Conservation (phyloP, 768 basidiomycete species). For the Sporobolomyces pararoseus region DNA sequence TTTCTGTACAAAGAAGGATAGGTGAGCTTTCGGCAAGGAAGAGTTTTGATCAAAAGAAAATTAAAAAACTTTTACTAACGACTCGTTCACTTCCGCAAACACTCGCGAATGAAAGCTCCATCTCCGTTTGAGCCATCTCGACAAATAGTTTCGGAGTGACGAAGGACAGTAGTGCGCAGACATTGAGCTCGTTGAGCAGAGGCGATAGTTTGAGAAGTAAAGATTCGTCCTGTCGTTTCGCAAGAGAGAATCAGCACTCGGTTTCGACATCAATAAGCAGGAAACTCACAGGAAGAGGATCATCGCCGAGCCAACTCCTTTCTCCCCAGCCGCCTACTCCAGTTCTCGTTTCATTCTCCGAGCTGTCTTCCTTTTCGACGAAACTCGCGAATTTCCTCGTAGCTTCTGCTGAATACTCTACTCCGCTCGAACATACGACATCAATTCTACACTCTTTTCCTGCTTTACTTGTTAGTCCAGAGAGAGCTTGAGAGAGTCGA, state of each 20-base stretch:
- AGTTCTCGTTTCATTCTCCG: not conserved
- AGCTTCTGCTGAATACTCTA: not conserved
- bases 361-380: not conserved
- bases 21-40: not conserved
- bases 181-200: not conserved
- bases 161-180: not conserved
- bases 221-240: not conserved
- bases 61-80: not conserved
- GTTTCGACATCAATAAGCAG: not conserved
- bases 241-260: not conserved
- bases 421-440: not conserved
- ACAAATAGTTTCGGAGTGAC: not conserved
- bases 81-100: not conserved
- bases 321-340: not conserved
- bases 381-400: not conserved
- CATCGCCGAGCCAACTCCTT: not conserved
- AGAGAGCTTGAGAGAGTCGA: not conserved
- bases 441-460: not conserved
- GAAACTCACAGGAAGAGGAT: not conserved
- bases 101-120: not conserved
- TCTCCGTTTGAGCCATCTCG: not conserved
- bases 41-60: not conserved
- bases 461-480: not conserved
- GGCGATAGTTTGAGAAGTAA: not conserved
- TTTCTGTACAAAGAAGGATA: not conserved